A percentile compares a stretch with the other conserved stretches of the same genome.
Conservation (phyloP, 768 basidiomycete genomes). For the Termitomyces sp. region DNA sequence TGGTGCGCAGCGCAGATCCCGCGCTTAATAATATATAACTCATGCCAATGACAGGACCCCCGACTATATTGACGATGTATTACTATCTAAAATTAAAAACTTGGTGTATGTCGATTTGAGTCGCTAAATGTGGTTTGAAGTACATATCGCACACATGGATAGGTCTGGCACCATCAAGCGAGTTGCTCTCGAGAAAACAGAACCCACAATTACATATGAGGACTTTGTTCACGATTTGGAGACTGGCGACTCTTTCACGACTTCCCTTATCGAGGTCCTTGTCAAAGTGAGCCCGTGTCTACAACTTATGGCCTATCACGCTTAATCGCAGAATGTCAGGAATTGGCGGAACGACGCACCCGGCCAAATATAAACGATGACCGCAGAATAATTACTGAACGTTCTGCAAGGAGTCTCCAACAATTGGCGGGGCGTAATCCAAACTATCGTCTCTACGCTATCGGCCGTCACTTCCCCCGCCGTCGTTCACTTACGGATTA, state of each 20-base stretch:
- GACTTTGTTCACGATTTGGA: constrained; percentile 73
- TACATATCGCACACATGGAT: constrained; percentile 3
- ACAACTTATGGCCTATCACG: not conserved
- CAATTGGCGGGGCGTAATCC: constrained; percentile 47
- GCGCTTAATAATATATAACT: constrained; percentile 10
- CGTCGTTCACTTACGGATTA: constrained; percentile 46
- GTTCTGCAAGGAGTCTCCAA: constrained; percentile 58
- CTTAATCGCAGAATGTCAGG: constrained; percentile 33
- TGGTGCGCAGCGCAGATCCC: constrained; percentile 37
- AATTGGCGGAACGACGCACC: constrained; percentile 67
- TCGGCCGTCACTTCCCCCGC: constrained; percentile 26
- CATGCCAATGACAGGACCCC: constrained; percentile 47
- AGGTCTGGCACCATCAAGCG: constrained; percentile 73
- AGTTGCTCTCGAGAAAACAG: constrained; percentile 55
- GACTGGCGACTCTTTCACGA: constrained; percentile 75
- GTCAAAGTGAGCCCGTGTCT: constrained; percentile 54
- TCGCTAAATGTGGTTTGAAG: not conserved
- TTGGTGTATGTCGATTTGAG: constrained; percentile 53
- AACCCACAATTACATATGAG: constrained; percentile 66
- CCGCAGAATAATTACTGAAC: constrained; percentile 58
- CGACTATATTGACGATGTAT: constrained; percentile 66
- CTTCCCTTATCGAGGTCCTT: constrained; percentile 66
- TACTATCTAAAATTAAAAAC: constrained; percentile 69
- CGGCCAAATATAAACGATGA: constrained; percentile 54
- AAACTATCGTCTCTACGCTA: constrained; percentile 40